phyloP scores from a whole-genome alignment of 371 early-diverging fungal species.

The Phascolomyces articulosus region DNA sequence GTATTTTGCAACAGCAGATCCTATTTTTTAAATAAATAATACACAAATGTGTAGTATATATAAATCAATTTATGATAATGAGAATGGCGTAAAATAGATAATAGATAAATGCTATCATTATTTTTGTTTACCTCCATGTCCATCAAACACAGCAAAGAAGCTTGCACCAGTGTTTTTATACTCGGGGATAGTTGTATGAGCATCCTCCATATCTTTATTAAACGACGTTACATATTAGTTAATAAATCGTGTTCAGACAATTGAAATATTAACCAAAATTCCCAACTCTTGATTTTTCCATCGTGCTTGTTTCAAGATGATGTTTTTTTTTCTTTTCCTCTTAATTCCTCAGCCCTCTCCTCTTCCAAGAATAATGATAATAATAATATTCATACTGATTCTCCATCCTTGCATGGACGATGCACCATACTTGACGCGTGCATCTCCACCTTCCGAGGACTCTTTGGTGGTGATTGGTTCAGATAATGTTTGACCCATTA shows the following conservation, averaged over 20 bases:
- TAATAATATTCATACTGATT: slow-evolving; percentile 88
- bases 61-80: too few species aligned
- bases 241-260: background rate
- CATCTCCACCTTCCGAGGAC: slow-evolving; percentile 71
- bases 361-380: too few species aligned
- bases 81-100: too few species aligned
- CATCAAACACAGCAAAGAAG: slow-evolving; percentile 97
- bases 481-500: slow-evolving; percentile 95
- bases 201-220: slow-evolving; percentile 92
- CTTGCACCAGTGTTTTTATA: slow-evolving; percentile 61
- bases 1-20: slow-evolving; percentile 82
- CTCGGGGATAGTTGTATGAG: slow-evolving; percentile 85
- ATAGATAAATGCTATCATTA: background rate
- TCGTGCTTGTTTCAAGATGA: background rate
- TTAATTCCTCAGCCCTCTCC: background rate
- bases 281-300: too few species aligned
- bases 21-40: slow-evolving; percentile 25
- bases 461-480: slow-evolving; percentile 93
- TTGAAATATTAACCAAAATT: background rate
- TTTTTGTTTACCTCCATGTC: slow-evolving; percentile 84
- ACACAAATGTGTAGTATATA: too few species aligned
- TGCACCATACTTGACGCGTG: slow-evolving; percentile 80
- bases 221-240: background rate
- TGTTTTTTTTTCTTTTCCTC: background rate
- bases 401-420: slow-evolving; percentile 98